Evolutionary conservation across 2,329 filamentous ascomycete genomes (phyloP).

Genomic region (Exophiala phaeomuriformis): DNA sequence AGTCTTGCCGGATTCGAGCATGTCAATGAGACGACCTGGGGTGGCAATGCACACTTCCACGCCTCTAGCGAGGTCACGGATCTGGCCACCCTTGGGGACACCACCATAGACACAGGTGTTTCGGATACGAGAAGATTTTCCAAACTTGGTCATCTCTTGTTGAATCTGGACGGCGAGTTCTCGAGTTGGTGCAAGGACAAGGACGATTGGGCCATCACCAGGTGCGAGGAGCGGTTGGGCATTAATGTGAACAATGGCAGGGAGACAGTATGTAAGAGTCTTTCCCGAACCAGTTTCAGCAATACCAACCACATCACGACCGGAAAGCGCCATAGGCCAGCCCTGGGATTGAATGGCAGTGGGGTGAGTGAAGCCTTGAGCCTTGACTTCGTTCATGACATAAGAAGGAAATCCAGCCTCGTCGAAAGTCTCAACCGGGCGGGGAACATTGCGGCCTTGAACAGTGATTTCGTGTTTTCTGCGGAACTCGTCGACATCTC

Average conservation of each 20-base stretch:
- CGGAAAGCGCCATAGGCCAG: constrained; percentile 97
- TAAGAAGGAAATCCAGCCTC: constrained; percentile 96
- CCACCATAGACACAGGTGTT: constrained; percentile 99
- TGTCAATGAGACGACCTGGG: constrained; percentile 94
- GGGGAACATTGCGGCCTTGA: constrained; percentile 71
- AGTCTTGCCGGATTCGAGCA: constrained; percentile 96
- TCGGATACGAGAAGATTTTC: constrained; percentile 92
- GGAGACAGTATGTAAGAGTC: constrained; percentile 96
- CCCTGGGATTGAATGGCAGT: constrained; percentile 97
- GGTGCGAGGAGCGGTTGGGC: constrained; percentile 92
- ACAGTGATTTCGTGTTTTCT: constrained; percentile 77
- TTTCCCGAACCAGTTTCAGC: constrained; percentile 99
- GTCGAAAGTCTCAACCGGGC: constrained; percentile 93
- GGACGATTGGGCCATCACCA: constrained; percentile 91
- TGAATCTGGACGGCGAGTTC: constrained; percentile 98
- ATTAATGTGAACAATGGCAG: constrained; percentile 98
- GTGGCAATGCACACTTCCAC: constrained; percentile 99
- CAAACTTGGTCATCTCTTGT: constrained; percentile 96
- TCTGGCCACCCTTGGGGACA: constrained; percentile 96
- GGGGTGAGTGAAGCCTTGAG: constrained; percentile 86
- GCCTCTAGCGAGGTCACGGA: constrained; percentile 86
- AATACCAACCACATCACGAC: constrained; percentile 97
- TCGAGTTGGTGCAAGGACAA: constrained; percentile 92
- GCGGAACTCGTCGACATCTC: constrained; percentile 84
- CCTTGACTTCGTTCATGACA: constrained; percentile 97